Base-by-base conservation (phyloP, 768 basidiomycete species). In the Cyathus striatus region DNA sequence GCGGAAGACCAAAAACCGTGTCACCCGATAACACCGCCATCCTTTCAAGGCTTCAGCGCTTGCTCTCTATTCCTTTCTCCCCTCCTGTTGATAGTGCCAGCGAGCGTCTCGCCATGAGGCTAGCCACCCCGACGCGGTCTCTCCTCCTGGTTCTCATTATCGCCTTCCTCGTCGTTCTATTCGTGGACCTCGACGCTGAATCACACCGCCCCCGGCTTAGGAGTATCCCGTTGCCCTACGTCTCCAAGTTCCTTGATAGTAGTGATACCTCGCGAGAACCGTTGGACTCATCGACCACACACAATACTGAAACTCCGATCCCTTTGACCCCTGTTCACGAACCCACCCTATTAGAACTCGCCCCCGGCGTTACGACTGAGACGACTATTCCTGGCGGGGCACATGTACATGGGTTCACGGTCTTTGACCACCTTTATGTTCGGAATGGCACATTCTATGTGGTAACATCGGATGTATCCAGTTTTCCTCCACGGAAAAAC, bases 341-440 rank as follows among this genome's bases (percentile, higher is more conserved):
- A 16, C 13, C 12, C 30, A 32, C 30, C 30, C 30, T 3, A 12
- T n/a, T n/a, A n/a, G n/a, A n/a, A n/a, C n/a, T n/a, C n/a, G n/a
- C n/a, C n/a, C n/a, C n/a, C n/a, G 36, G 18, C 18, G 21, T 22
- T 9, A 9, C n/a, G n/a, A 32, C 30, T 14, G 49, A 50, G 14
- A 67, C 64, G 3, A 58, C 40, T 5, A 59, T 66, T 13, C 62
- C 65, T 20, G 50, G 49, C 25, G 54, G 52, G 6, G 63, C 72
- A 34, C 73, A 76, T 42, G 69, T 69, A n/a, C 68, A 72, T 34
- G 86, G 88, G n/a, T 90, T 86, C 76, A 86, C 85, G 0, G 62
- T 87, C 27, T 78, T 89, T 49, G 77, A 79, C 40, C 75, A 83
- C 47, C 59, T 91, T 4, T 88, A 90, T 61, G 75, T 88, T 58